These are phyloP conservation scores for Pleurotus citrinopileatus DNA, from an alignment of 768 basidiomycete species.

Conservation along the genomic window DNA sequence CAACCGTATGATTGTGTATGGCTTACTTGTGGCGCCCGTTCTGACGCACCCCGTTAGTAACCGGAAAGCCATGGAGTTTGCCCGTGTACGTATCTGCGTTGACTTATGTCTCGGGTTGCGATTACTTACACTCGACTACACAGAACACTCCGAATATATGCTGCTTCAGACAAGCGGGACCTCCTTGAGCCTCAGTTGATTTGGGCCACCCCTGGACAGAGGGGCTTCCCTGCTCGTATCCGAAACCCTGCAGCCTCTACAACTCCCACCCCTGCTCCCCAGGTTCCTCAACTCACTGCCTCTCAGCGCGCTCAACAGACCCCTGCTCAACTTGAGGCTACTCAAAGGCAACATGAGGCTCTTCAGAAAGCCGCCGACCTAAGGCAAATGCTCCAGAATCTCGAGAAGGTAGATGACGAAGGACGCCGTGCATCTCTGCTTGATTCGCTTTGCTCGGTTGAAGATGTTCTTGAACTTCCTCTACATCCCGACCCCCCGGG, in stretches of 20 bases:
- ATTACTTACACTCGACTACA: not conserved
- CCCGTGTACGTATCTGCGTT: conserved; percentile 47
- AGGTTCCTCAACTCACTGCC: conserved; percentile 14
- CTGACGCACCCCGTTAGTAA: not conserved
- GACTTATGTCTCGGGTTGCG: not conserved
- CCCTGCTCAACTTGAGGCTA: conserved; percentile 39
- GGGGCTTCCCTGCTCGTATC: conserved; percentile 43
- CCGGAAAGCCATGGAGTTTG: not conserved
- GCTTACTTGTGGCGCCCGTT: conserved; percentile 40
- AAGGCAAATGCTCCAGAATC: conserved; percentile 53
- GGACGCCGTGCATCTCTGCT: conserved; percentile 66
- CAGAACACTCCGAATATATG: conserved; percentile 74
- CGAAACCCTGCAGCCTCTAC: conserved; percentile 14
- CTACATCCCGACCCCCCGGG: conserved; percentile 72
- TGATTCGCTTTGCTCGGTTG: conserved; percentile 62
- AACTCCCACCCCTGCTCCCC: conserved; percentile 15
- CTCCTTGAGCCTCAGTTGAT: conserved; percentile 62
- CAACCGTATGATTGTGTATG: conserved; percentile 49
- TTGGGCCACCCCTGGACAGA: conserved; percentile 74
- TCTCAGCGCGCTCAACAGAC: conserved; percentile 14
- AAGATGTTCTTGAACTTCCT: conserved; percentile 74
- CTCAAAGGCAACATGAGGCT: conserved; percentile 47
- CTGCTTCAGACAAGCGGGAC: conserved; percentile 53
- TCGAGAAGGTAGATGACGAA: conserved; percentile 81
- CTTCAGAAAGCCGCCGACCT: conserved; percentile 65